These are phyloP conservation scores for Aspergillus calidoustus DNA, from an alignment of 2,329 filamentous ascomycete genomes.

Conservation along the genomic window DNA sequence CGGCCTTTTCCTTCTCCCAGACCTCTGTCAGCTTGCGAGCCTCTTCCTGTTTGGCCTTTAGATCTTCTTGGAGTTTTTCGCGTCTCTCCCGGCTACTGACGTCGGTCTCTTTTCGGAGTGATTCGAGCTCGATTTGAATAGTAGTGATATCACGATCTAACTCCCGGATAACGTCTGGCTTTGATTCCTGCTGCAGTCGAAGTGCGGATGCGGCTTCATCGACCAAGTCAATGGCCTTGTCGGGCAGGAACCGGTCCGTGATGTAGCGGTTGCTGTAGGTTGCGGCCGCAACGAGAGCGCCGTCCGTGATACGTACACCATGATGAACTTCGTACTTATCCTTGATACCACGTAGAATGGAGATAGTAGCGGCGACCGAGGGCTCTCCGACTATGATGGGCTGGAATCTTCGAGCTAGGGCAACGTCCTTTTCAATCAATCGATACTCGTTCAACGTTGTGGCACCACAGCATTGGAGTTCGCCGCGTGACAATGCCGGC, in stretches of 20 bases:
- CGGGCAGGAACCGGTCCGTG: conserved; percentile 91
- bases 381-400: conserved; percentile 94
- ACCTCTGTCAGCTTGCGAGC: conserved; percentile 73
- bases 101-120: conserved; percentile 90
- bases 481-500: conserved; percentile 87
- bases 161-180: conserved; percentile 90
- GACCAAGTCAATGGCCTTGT: conserved; percentile 96
- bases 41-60: conserved; percentile 79
- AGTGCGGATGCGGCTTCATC: conserved; percentile 93
- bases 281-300: conserved; percentile 87
- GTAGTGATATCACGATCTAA: conserved; percentile 96
- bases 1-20: conserved; percentile 87
- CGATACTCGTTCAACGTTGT: conserved; percentile 93
- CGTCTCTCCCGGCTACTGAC: conserved; percentile 84
- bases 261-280: conserved; percentile 95
- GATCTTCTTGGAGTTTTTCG: conserved; percentile 78
- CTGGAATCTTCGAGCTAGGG: conserved; percentile 88
- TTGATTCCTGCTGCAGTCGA: conserved; percentile 92
- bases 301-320: conserved; percentile 91
- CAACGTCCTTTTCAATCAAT: conserved; percentile 93
- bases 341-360: conserved; percentile 93
- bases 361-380: conserved; percentile 88
- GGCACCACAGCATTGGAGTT: conserved; percentile 92
- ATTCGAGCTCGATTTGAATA: conserved; percentile 95
- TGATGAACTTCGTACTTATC: conserved; percentile 98